Percentiles rank a stretch among this genome's conserved stretches.
Conservation (phyloP, 202 grass and related monocot species). For the Miscanthus sacchariflorus region DNA sequence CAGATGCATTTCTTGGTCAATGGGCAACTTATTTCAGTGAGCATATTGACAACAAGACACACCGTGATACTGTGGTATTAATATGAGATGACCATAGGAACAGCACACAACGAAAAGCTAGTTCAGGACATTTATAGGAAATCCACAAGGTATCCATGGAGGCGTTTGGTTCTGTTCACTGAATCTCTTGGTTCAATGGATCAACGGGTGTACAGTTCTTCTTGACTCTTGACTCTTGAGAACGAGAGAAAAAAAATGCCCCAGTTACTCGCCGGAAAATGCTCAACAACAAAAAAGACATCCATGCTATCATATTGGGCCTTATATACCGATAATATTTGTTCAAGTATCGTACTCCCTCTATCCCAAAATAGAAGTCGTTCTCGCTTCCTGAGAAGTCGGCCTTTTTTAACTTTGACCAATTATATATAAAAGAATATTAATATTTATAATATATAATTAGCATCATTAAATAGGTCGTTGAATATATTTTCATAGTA, state of each 20-base stretch:
- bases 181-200: neutral
- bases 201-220: neutral
- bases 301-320: neutral
- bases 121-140: neutral
- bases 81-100: neutral
- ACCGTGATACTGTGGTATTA: neutral
- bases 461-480: no score
- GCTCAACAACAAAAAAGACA: neutral
- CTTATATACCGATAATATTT: neutral
- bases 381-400: no score
- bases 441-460: no score
- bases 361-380: no score
- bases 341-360: neutral
- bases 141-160: constrained; percentile 9
- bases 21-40: neutral
- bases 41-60: neutral
- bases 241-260: neutral
- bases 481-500: no score
- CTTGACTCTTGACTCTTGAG: neutral
- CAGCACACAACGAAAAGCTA: constrained; percentile 4
- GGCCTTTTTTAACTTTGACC: no score
- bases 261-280: neutral
- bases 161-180: neutral
- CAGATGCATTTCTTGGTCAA: neutral
- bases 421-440: no score